Conservation (phyloP, 805 yeast species). For the Zygosaccharomyces bailii region DNA sequence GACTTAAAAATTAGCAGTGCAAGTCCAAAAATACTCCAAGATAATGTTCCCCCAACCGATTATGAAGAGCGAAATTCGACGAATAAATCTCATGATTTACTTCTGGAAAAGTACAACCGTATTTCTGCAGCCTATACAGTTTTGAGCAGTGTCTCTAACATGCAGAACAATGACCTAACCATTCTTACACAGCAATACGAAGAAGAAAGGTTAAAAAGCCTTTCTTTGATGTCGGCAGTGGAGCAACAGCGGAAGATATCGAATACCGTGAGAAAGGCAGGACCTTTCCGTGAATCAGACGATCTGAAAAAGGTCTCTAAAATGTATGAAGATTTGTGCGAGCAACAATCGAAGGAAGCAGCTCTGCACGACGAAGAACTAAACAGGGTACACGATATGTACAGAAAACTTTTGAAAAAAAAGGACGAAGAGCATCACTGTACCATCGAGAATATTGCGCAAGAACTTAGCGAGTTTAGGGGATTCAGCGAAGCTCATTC, state of each 20-base stretch:
- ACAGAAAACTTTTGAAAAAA: slow-evolving; percentile 2
- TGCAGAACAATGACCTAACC: slow-evolving; percentile 8
- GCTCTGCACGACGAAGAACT: slow-evolving; percentile 1
- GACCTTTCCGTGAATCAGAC: background rate
- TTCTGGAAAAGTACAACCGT: background rate
- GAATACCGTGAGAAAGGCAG: background rate
- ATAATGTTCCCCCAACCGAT: background rate
- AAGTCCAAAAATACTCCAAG: background rate
- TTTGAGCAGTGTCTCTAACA: slow-evolving; percentile 4
- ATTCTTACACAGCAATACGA: slow-evolving; percentile 8
- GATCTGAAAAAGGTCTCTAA: background rate
- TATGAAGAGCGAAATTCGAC: background rate
- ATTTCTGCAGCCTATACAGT: slow-evolving; percentile 4
- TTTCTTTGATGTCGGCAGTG: slow-evolving; percentile 4
- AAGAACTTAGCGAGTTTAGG: slow-evolving; percentile 3
- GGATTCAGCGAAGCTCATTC: background rate
- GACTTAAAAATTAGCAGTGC: background rate
- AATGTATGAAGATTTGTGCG: slow-evolving; percentile 1
- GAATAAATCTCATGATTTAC: background rate
- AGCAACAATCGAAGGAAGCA: slow-evolving; percentile 5
- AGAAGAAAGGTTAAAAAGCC: slow-evolving; percentile 11
- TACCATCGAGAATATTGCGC: slow-evolving; percentile 3
- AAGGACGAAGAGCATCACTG: slow-evolving; percentile 9
- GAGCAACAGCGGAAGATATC: slow-evolving; percentile 2
- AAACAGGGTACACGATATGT: slow-evolving; percentile 7